phyloP scores from a whole-genome alignment of 202 grass and related monocot genomes.

The Setaria viridis region DNA sequence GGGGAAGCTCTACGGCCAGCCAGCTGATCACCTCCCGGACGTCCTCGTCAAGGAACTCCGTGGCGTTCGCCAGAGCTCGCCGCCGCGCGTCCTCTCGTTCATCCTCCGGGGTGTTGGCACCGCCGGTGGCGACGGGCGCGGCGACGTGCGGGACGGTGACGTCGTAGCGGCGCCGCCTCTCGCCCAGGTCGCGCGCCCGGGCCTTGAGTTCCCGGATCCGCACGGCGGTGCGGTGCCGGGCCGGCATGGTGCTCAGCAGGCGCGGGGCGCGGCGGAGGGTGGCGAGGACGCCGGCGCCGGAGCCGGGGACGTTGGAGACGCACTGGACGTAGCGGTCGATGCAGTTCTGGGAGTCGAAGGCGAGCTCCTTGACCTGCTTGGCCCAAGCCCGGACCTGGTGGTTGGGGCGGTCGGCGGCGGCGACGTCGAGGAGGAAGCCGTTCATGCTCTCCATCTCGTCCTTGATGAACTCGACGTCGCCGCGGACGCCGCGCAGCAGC shows the following conservation, averaged over 20 bases:
- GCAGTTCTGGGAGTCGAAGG: slow-evolving; percentile 30
- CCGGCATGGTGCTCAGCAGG: not conserved
- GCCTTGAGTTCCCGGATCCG: not conserved
- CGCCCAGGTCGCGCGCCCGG: not conserved
- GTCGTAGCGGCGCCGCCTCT: not conserved
- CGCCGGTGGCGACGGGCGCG: no score
- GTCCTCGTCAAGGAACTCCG: not conserved
- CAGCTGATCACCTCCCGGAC: not conserved
- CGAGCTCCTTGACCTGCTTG: slow-evolving; percentile 26
- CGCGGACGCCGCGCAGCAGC: not conserved
- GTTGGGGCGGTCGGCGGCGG: not conserved
- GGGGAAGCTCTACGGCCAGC: no score
- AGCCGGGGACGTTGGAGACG: not conserved
- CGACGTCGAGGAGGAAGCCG: not conserved
- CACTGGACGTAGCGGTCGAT: slow-evolving; percentile 19
- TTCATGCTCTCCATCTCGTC: slow-evolving; percentile 15
- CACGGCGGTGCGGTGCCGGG: not conserved
- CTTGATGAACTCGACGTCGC: no score
- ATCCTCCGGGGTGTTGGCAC: no score
- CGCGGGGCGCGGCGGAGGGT: not conserved
- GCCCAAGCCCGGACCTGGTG: not conserved
- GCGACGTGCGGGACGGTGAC: not conserved
- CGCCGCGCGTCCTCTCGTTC: not conserved
- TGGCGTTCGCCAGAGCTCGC: not conserved
- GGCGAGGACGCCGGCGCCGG: not conserved